Percentiles rank a stretch among this genome's conserved stretches.
Conservation (phyloP, 1,139 yeast species). For the Nakaseomyces bracarensis region DNA sequence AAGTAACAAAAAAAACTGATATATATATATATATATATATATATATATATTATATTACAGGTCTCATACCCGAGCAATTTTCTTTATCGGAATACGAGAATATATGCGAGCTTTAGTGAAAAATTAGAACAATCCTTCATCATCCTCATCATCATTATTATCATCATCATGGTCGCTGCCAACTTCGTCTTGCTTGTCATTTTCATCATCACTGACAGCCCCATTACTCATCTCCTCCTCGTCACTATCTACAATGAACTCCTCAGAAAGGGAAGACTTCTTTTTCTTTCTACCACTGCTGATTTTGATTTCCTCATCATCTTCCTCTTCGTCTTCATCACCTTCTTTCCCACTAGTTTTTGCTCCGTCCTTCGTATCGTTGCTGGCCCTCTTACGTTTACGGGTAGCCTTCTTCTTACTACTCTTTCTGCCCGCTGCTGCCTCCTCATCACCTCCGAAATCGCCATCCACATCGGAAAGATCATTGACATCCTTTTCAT, state of each 20-base stretch:
- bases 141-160: slow-evolving; percentile 26
- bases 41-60: no score
- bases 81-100: no score
- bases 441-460: slow-evolving; percentile 20
- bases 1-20: no score
- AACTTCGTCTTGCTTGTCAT: slow-evolving; percentile 10
- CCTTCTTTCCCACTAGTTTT: slow-evolving; percentile 23
- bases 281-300: slow-evolving; percentile 31
- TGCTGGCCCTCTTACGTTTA: slow-evolving; percentile 23
- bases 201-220: slow-evolving; percentile 12
- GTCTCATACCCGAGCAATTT: no score
- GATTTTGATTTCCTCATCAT: slow-evolving; percentile 27
- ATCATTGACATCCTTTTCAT: slow-evolving; percentile 34
- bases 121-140: slow-evolving; percentile 27
- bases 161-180: slow-evolving; percentile 16
- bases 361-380: no score
- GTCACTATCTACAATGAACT: slow-evolving; percentile 47
- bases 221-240: slow-evolving; percentile 33
- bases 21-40: no score
- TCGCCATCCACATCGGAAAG: slow-evolving; percentile 26
- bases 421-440: slow-evolving; percentile 17
- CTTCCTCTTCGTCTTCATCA: slow-evolving; percentile 17
- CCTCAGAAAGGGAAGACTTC: slow-evolving; percentile 37
- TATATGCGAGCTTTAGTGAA: no score
- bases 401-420: slow-evolving; percentile 16